Conservation (phyloP, 495 filamentous ascomycete genomes). For the Usnea hakonensis region DNA sequence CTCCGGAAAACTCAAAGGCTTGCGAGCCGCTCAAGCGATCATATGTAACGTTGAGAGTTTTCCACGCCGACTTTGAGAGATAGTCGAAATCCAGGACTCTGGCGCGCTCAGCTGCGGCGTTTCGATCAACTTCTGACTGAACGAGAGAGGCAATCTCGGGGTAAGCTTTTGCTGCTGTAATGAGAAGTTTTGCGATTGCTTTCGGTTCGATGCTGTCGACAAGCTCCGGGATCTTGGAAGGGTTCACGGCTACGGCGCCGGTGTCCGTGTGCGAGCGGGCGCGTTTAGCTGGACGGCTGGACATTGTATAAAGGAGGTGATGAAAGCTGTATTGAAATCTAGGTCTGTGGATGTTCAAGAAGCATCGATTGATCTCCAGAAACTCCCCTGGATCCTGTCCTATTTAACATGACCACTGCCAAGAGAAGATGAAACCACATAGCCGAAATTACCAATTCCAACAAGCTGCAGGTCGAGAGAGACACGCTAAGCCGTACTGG, state of each 20-base stretch:
- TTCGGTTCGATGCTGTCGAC: background rate
- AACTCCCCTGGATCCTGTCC: too few species aligned
- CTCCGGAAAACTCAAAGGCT: background rate
- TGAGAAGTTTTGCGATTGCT: background rate
- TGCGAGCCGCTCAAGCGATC: background rate
- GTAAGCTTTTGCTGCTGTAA: background rate
- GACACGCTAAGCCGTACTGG: too few species aligned
- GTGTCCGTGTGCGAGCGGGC: background rate
- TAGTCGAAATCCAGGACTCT: background rate
- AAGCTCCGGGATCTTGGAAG: background rate
- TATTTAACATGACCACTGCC: too few species aligned
- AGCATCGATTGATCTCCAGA: too few species aligned
- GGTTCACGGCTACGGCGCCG: background rate
- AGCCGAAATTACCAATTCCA: too few species aligned
- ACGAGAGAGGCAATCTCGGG: background rate
- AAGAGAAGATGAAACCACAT: too few species aligned
- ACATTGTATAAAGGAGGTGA: background rate
- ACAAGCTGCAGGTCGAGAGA: too few species aligned
- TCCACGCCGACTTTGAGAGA: background rate
- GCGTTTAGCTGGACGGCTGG: background rate
- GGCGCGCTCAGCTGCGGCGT: background rate
- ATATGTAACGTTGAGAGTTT: constrained; percentile 4
- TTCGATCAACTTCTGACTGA: background rate
- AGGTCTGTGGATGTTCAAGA: too few species aligned
- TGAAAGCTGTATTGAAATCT: background rate